Conservation (phyloP, 2,329 filamentous ascomycete species). For the Aspergillus flavus region DNA sequence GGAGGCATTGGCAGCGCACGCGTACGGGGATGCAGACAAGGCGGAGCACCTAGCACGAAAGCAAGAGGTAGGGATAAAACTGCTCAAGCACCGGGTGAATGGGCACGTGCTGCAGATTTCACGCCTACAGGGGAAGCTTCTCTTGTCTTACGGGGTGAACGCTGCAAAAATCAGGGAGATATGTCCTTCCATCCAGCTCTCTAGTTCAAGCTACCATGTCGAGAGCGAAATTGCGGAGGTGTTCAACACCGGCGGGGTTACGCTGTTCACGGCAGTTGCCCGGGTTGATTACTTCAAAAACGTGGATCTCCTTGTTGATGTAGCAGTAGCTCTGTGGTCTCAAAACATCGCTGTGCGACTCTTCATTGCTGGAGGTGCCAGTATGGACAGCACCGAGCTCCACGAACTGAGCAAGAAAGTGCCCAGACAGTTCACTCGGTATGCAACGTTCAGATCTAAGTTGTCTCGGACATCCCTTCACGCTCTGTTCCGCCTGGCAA, state of each 20-base stretch:
- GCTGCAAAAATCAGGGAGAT: not conserved
- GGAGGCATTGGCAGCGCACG: not conserved
- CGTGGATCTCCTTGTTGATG: not conserved
- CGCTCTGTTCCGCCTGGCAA: not conserved
- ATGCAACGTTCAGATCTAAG: not conserved
- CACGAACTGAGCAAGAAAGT: not conserved
- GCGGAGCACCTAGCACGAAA: not conserved
- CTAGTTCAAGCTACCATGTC: not conserved
- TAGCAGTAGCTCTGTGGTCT: not conserved
- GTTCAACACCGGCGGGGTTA: not conserved
- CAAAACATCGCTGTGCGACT: not conserved
- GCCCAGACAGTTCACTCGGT: not conserved
- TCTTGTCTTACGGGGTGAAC: not conserved
- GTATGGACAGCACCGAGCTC: not conserved
- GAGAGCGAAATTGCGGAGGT: not conserved
- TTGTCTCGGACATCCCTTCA: not conserved
- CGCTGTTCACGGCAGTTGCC: not conserved
- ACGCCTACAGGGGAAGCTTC: not conserved
- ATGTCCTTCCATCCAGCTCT: not conserved
- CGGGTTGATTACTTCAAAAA: not conserved
- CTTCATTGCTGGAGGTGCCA: not conserved
- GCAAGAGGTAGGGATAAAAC: not conserved
- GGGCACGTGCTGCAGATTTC: not conserved
- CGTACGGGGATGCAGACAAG: not conserved
- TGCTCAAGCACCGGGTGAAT: not conserved